phyloP scores from a whole-genome alignment of 495 filamentous ascomycete species.

The Hypomontagnella submonticulosa region DNA sequence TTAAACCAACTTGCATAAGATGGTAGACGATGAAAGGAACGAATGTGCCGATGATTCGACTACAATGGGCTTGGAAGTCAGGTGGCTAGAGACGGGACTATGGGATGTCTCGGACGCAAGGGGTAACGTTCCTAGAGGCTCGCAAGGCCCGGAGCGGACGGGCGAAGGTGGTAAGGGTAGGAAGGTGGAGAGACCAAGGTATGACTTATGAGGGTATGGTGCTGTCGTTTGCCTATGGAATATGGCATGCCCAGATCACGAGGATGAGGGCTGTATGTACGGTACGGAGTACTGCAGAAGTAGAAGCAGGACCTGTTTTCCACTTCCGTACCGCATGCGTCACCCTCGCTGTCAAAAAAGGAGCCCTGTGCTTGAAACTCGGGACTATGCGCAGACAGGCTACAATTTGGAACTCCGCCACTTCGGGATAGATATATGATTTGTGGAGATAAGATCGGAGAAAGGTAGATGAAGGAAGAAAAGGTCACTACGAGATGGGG shows the following conservation, averaged over 20 bases:
- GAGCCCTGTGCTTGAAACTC: not conserved
- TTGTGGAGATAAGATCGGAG: slow-evolving; percentile 45
- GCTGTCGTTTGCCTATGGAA: slow-evolving; percentile 25
- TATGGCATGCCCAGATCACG: slow-evolving; percentile 29
- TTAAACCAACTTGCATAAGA: slow-evolving; percentile 13
- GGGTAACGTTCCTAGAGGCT: slow-evolving; percentile 42
- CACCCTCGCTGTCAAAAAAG: slow-evolving; percentile 24
- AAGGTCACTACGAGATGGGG: slow-evolving; percentile 6
- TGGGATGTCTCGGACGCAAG: slow-evolving; percentile 31
- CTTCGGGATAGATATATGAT: slow-evolving; percentile 37
- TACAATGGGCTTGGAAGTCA: slow-evolving; percentile 27
- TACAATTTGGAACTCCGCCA: slow-evolving; percentile 31
- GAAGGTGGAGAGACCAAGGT: slow-evolving; percentile 39
- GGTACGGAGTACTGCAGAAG: slow-evolving; percentile 27
- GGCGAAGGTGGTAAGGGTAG: slow-evolving; percentile 18
- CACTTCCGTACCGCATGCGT: slow-evolving; percentile 33
- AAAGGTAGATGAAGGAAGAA: slow-evolving; percentile 14
- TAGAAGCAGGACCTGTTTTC: slow-evolving; percentile 2
- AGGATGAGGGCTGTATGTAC: slow-evolving; percentile 15
- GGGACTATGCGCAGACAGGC: slow-evolving; percentile 19
- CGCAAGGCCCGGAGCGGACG: slow-evolving; percentile 24
- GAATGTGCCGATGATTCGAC: slow-evolving; percentile 23
- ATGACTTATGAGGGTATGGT: slow-evolving; percentile 25
- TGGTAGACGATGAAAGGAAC: slow-evolving; percentile 12
- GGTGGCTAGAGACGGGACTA: slow-evolving; percentile 35